Conservation (phyloP, 139 green algal genomes). For the Chlorella sp. region DNA sequence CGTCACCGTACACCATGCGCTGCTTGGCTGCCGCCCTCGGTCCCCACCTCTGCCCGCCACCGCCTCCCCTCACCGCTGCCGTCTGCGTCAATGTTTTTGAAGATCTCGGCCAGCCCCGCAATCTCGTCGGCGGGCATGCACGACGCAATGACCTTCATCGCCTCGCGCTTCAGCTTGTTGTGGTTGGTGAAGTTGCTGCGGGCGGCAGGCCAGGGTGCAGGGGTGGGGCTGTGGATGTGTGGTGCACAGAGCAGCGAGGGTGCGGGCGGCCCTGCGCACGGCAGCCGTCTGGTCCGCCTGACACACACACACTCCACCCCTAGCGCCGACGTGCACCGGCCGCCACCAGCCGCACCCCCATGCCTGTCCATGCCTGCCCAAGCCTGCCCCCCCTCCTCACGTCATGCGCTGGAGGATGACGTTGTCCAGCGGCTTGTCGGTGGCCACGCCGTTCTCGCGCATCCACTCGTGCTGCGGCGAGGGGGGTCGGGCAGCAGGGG, state of each 20-base stretch:
- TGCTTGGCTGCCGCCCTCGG: too few species aligned
- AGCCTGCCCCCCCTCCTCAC: background rate
- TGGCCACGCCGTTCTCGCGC: slow-evolving; percentile 57
- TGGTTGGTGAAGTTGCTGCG: slow-evolving; percentile 85
- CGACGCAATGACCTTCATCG: slow-evolving; percentile 89
- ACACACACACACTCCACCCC: too few species aligned
- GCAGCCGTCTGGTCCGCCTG: too few species aligned
- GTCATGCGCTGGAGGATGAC: slow-evolving; percentile 73
- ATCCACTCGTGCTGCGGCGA: slow-evolving; percentile 53
- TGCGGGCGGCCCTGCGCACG: too few species aligned
- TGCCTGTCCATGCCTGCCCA: too few species aligned
- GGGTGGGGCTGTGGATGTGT: background rate
- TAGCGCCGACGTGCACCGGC: background rate
- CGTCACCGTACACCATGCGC: background rate
- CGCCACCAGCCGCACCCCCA: background rate
- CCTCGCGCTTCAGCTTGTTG: slow-evolving; percentile 98
- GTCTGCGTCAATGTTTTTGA: slow-evolving; percentile 92
- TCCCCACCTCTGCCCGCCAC: too few species aligned
- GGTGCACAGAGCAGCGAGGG: too few species aligned
- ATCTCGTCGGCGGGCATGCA: slow-evolving; percentile 92
- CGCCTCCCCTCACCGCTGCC: slow-evolving; percentile 53
- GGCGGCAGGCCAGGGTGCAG: background rate
- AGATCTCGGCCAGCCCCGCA: slow-evolving; percentile 88
- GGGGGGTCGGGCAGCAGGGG: background rate
- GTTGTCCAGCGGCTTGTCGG: slow-evolving; percentile 64